Conservation (phyloP, 169 alveolate species). For the Cardiosporidium cionae region DNA sequence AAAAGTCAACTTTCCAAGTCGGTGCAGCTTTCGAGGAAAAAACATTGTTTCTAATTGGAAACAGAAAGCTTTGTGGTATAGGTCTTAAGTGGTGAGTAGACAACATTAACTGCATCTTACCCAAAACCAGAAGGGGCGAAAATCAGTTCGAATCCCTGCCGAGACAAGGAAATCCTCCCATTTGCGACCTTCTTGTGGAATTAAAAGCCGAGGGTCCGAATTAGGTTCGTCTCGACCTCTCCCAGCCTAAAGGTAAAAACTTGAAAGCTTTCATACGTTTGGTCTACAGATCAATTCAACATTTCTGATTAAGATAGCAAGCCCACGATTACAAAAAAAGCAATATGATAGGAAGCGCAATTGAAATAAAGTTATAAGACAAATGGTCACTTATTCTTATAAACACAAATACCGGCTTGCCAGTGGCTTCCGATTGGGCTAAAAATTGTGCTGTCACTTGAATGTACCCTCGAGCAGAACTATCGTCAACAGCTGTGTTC, state of each 20-base stretch:
- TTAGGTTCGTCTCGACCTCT: conserved; percentile 79
- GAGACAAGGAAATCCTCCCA: conserved; percentile 78
- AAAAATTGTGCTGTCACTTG: conserved; percentile 77
- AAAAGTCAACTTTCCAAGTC: not conserved
- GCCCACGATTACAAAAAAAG: not conserved
- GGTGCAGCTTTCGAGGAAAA: not conserved
- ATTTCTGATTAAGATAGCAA: not conserved
- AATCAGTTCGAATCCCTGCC: conserved; percentile 49
- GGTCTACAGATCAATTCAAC: not conserved
- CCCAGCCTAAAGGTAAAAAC: conserved; percentile 47
- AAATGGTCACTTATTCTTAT: not conserved
- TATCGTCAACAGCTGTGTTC: conserved; percentile 36
- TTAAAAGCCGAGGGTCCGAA: conserved; percentile 70
- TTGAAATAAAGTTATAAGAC: not conserved
- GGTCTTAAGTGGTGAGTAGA: conserved; percentile 15
- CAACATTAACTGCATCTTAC: conserved; percentile 26
- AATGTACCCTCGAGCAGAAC: conserved; percentile 59
- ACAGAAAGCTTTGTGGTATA: not conserved
- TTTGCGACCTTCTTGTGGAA: conserved; percentile 78
- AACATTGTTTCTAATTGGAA: not conserved
- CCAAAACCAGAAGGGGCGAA: conserved; percentile 54
- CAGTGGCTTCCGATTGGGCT: conserved; percentile 77
- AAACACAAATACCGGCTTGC: conserved; percentile 51
- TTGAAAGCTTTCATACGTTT: not conserved
- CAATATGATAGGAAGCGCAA: no score